phyloP scores from a whole-genome alignment of 345 rosid species.

The Rhizophora apiculata region DNA sequence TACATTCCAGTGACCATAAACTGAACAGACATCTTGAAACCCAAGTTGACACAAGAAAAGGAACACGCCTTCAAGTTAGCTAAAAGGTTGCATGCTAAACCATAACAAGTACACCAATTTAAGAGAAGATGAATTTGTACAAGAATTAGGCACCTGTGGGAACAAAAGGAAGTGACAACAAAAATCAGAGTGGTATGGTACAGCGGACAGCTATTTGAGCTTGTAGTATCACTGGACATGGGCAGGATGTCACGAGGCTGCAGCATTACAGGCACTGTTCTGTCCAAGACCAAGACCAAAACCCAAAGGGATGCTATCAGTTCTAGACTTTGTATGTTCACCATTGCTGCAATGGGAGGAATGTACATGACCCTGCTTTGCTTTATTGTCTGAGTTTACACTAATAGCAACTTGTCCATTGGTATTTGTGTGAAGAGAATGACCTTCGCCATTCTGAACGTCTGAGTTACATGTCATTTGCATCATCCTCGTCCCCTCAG shows the following conservation, averaged over 20 bases:
- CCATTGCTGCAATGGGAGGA: conserved; percentile 52
- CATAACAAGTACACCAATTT: no score
- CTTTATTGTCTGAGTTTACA: conserved; percentile 34
- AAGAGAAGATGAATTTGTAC: no score
- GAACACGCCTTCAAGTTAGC: no score
- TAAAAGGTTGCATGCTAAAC: no score
- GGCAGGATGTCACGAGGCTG: conserved; percentile 10
- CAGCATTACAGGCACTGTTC: conserved; percentile 31
- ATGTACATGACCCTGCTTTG: conserved; percentile 48
- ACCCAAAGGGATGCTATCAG: conserved; percentile 53
- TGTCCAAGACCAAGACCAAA: conserved; percentile 75
- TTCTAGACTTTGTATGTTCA: conserved; percentile 35
- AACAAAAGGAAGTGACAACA: no score
- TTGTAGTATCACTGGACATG: neutral
- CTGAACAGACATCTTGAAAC: no score
- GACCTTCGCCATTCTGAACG: conserved; percentile 43
- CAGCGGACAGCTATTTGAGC: conserved; percentile 8
- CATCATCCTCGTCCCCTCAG: conserved; percentile 80
- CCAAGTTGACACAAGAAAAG: no score
- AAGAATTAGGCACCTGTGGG: no score
- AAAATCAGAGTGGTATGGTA: conserved; percentile 10
- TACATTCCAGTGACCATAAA: no score
- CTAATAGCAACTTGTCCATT: conserved; percentile 63
- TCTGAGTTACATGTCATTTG: conserved; percentile 53
- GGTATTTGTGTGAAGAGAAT: conserved; percentile 41